Base-by-base conservation (phyloP, 148 eudicot species). In the Arctostaphylos glauca region DNA sequence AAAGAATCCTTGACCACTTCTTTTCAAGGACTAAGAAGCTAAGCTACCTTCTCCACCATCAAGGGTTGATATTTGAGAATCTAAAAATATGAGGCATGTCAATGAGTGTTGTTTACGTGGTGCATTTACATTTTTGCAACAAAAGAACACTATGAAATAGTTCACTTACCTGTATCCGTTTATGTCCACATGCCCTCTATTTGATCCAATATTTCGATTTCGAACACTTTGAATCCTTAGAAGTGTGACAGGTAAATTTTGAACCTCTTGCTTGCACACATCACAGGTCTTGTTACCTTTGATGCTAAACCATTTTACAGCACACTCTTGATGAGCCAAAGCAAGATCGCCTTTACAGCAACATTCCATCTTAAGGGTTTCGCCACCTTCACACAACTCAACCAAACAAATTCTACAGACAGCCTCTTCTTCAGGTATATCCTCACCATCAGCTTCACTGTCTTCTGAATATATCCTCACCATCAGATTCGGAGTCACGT, bases 331-430 rank as follows among this genome's bases (percentile, higher is more conserved):
- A 85, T 96, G 99, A 75, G 98, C 98, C 86, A 96, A 88, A 81
- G 95, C 93, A 75, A 96, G 97, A 74, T 93, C 99, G 14, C 99
- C 99, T 87, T 96, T 96, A 87, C 99, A 96, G 83, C 93, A 88
- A 82, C 99, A 96, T 80, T 96, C 99, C 95, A 94, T 88, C 85
- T 96, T 96, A 19, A 96, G 90, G 23, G 99, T 96, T 88, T 94
- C 98, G 25, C 97, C 95, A 41, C 93, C 98, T 89, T 96, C 99
- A 83, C 94, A 86, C 84, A 92, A 85, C 79, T 94, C 98, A 80
- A 91, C 90, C 16, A 96, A 78, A 85, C 99, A 96, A 78, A 94
- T 94, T 84, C 99, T 89, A 56, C 99, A 96, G 85, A 96, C 97
- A 23, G 99, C 98, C 77, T 94, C 97, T 67, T 96, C 99, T 89